Evolutionary conservation across 805 yeast species (phyloP), one percentile per base, ranked within the genome.

Genomic region (Kazachstania africana): DNA sequence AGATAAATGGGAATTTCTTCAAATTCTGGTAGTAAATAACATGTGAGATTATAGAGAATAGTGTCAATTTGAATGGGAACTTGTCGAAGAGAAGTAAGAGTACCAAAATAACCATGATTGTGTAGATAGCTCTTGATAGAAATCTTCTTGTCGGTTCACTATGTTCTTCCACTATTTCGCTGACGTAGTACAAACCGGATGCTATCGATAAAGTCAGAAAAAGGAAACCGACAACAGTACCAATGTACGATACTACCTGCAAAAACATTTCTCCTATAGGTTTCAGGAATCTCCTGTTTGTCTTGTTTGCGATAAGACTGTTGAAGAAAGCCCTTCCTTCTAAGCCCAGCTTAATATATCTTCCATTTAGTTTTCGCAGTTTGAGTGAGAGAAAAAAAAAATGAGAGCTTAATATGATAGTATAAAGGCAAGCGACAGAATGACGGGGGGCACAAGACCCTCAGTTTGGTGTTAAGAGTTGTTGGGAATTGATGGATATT

Each of bases 161-260:
- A 53, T 91, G 88, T 48, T 87, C 96, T 52, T 91, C 98, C 12
- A 91, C 94, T 20, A 85, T 59, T 52, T 91, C 98, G 6, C 94
- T 81, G 24, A 88, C 64, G 47, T 85, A 87, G 62, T 85, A 91
- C 21, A 91, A 62, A 0, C 95, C 97, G 2, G 94, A 81, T 0
- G 97, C 96, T 37, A 80, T 76, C 14, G 83, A 70, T 21, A 75
- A 58, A 0, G 80, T 74, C 32, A 74, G 61, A 34, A 72, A 67
- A 2, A 70, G 44, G 43, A 79, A 78, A 3, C 87, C 91, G 0
- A 66, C 47, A 0, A 72, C 54, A 1, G 71, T 61, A 12, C 91
- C 91, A 3, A 66, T 50, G 34, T 71, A 66, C 2, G 87, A 73
- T 2, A 80, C 51, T 10, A 75, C 35, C 40, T 68, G 66, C 15